phyloP scores from a whole-genome alignment of 495 filamentous ascomycete species.

The Bryoglossum gracile region DNA sequence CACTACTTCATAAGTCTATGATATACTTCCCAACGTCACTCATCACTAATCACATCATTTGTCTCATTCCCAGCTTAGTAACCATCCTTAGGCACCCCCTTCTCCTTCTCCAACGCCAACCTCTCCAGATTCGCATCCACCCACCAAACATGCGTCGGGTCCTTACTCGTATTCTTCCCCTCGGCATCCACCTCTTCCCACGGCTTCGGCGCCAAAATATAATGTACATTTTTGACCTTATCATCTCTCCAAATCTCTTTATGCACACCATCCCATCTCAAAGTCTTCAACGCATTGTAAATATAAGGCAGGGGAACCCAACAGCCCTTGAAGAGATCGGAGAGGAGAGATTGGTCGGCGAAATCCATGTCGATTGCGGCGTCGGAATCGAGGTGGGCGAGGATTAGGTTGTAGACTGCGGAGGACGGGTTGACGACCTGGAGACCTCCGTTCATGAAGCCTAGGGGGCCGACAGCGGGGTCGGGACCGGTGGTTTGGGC shows the following conservation, averaged over 20 bases:
- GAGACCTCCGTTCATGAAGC: slow-evolving; percentile 67
- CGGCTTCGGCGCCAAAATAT: slow-evolving; percentile 72
- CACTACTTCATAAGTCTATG: no score
- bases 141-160: slow-evolving; percentile 64
- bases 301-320: slow-evolving; percentile 72
- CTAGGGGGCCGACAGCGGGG: slow-evolving; percentile 45
- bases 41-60: no score
- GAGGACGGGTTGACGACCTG: slow-evolving; percentile 61
- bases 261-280: slow-evolving; percentile 63
- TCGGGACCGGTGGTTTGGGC: slow-evolving; percentile 50
- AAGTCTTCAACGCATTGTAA: slow-evolving; percentile 78
- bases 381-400: slow-evolving; percentile 36
- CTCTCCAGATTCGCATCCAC: slow-evolving; percentile 49
- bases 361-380: slow-evolving; percentile 54
- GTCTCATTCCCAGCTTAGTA: slow-evolving; percentile 24
- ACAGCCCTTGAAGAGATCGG: slow-evolving; percentile 53
- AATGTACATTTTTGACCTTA: slow-evolving; percentile 72
- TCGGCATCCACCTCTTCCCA: slow-evolving; percentile 57
- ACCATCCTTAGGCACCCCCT: slow-evolving; percentile 21
- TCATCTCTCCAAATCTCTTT: slow-evolving; percentile 67
- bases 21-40: no score
- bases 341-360: slow-evolving; percentile 67
- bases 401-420: slow-evolving; percentile 49
- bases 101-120: slow-evolving; percentile 21
- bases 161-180: slow-evolving; percentile 30